Evolutionary conservation across 2,329 filamentous ascomycete genomes (phyloP).

Genomic region (Diaporthe vaccinii): DNA sequence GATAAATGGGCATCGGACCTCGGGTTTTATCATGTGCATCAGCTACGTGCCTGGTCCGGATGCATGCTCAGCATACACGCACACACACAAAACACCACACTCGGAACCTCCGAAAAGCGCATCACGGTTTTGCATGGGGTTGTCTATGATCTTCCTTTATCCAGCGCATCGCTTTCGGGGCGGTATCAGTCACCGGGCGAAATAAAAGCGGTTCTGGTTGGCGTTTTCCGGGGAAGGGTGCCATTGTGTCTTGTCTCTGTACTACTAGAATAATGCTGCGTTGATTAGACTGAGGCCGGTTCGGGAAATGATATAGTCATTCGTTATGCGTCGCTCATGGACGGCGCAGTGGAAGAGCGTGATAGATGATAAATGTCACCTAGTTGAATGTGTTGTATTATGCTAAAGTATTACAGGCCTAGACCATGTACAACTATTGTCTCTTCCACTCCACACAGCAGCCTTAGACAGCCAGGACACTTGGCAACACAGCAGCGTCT

Average conservation of each 20-base stretch:
- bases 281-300: neutral
- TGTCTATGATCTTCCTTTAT: neutral
- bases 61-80: neutral
- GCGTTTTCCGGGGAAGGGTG: neutral
- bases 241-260: constrained; percentile 2
- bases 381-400: neutral
- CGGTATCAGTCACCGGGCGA: neutral
- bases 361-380: neutral
- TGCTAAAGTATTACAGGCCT: neutral
- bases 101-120: constrained; percentile 16
- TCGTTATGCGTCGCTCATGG: neutral
- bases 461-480: too few relatives aligned
- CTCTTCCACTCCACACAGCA: neutral
- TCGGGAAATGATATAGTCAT: neutral
- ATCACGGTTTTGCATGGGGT: constrained; percentile 18
- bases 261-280: constrained; percentile 13
- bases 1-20: neutral
- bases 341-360: neutral
- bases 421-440: neutral
- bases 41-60: neutral
- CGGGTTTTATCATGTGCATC: neutral
- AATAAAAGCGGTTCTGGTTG: constrained; percentile 4
- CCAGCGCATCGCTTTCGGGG: constrained; percentile 1
- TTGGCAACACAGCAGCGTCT: neutral
- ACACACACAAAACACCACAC: neutral